Base-by-base conservation (phyloP, 768 basidiomycete genomes). In the Wakefieldia striispora region DNA sequence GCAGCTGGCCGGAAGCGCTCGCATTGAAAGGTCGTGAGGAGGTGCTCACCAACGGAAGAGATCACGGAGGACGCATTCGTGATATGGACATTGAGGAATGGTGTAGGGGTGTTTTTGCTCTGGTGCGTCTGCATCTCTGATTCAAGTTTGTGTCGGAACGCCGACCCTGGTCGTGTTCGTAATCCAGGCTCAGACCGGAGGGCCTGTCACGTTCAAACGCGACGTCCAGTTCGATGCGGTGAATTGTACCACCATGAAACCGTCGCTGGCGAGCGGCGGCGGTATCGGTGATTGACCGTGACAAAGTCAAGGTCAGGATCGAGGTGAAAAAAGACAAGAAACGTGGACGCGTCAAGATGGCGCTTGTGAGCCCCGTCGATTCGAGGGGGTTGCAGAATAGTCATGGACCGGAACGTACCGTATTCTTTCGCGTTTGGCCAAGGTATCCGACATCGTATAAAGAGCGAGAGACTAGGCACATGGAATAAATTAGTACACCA, bases 251-350 rank as follows among this genome's bases (percentile, higher is more conserved):
- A 81, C 97, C 45, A 80, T 82, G 0, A 74, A 97, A 4, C 87
- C 88, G 14, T 2, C 27, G 27, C 2, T 31, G 11, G 33, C 16
- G 33, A 16, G 11, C 4, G 6, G 80, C 83, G 10, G 77, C 75
- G 13, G 83, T 97, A 39, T 80, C 91, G 0, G 91, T 97, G 20
- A 97, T 99, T 63, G 94, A n/a, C n/a, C 24, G 7, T 24, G 24
- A 97, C 72, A 93, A 94, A 70, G 91, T 97, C 40, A 77, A 69
- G 26, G 95, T 98, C n/a, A 79, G 82, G 56, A 88, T 99, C 36
- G 82, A 85, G 51, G 91, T 98, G 6, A 94, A 95, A 68, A 97
- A 93, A 75, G 95, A 97, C 62, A 87, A 80, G 62, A 95, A 95
- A 62, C 74, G 93, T 52, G 92, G 91, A 10, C 84, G 84, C 54